Evolutionary conservation across 2,329 filamentous ascomycete genomes (phyloP).

Genomic region (Mycosphaerelloides madeirae): DNA sequence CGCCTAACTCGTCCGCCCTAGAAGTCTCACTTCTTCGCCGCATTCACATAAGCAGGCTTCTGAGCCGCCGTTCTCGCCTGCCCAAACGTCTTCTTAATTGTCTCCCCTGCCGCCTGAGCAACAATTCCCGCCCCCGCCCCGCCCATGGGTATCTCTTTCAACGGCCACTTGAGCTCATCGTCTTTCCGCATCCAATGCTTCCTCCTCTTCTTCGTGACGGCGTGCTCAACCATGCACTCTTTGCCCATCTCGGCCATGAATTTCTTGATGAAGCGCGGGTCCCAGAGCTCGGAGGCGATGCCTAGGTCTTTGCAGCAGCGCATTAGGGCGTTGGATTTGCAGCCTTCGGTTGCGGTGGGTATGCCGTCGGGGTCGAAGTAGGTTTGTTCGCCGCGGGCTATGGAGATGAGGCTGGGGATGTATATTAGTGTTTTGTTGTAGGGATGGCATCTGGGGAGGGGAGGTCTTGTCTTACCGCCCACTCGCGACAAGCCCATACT

Average conservation of each 20-base stretch:
- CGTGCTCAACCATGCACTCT: conserved; percentile 87
- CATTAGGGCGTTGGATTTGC: conserved; percentile 96
- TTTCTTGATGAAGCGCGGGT: conserved; percentile 80
- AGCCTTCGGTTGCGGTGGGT: conserved; percentile 90
- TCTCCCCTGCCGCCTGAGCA: background rate
- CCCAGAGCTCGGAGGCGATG: conserved; percentile 92
- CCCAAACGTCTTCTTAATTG: background rate
- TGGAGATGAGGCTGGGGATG: conserved; percentile 69
- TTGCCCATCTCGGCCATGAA: conserved; percentile 72
- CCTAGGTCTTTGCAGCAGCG: conserved; percentile 97
- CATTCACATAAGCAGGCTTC: background rate
- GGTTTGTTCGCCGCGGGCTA: conserved; percentile 89
- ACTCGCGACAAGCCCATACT: conserved; percentile 86
- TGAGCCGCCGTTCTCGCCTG: background rate
- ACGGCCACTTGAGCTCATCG: conserved; percentile 64
- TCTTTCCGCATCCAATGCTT: conserved; percentile 85
- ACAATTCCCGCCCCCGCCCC: background rate
- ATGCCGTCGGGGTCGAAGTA: conserved; percentile 89
- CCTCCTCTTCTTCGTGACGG: conserved; percentile 77
- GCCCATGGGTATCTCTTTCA: conserved; percentile 44
- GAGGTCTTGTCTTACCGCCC: conserved; percentile 61
- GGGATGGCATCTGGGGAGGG: background rate
- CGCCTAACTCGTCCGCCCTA: too few species aligned
- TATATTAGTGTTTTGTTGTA: conserved; percentile 4
- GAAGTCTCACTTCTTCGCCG: background rate